Evolutionary conservation across 2,329 filamentous ascomycete genomes (phyloP).

Genomic region (Diaporthe ilicicola): DNA sequence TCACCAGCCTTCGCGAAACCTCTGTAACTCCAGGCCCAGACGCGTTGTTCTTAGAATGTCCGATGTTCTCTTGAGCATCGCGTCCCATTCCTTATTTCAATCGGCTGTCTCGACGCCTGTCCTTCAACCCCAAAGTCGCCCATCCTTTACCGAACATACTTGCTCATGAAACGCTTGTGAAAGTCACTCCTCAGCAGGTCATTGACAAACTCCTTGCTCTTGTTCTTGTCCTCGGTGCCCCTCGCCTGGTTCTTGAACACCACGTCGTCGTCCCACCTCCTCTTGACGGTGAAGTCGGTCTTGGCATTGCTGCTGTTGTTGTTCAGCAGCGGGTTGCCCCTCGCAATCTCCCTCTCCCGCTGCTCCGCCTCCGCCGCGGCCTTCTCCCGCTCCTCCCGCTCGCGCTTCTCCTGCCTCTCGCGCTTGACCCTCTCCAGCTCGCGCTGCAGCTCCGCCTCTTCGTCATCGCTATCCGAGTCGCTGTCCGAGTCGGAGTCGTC

Average conservation of each 20-base stretch:
- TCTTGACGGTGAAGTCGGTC: conserved; percentile 87
- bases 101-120: neutral
- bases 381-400: conserved; percentile 82
- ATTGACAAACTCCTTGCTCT: conserved; percentile 96
- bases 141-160: conserved; percentile 62
- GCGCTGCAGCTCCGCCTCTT: conserved; percentile 87
- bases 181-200: conserved; percentile 94
- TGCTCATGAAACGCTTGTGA: conserved; percentile 94
- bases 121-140: neutral
- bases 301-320: conserved; percentile 49
- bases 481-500: conserved; percentile 56
- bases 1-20: neutral
- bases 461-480: conserved; percentile 79
- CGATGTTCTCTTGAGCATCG: neutral
- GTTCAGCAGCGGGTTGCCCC: conserved; percentile 92
- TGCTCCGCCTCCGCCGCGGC: conserved; percentile 84
- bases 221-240: conserved; percentile 88
- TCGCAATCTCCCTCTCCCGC: conserved; percentile 86
- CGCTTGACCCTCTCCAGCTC: conserved; percentile 94
- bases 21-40: too few relatives aligned
- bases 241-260: conserved; percentile 99
- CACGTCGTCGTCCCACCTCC: conserved; percentile 95
- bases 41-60: neutral
- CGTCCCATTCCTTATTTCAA: neutral
- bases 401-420: conserved; percentile 82